Evolutionary conservation across 768 basidiomycete genomes (phyloP).

Genomic region (Phanerodontia chrysosporium): DNA sequence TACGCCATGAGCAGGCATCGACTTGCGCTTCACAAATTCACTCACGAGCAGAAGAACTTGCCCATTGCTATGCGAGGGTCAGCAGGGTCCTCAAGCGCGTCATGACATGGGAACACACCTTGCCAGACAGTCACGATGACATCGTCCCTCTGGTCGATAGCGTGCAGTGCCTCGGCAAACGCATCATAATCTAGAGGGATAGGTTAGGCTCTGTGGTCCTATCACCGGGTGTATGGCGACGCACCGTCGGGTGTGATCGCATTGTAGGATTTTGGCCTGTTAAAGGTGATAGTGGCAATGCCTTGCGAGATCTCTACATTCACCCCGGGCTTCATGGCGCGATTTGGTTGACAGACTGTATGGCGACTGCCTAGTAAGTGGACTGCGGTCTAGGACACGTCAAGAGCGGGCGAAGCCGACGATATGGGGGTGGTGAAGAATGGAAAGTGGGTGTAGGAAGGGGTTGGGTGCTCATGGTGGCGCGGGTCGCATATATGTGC

Average conservation of each 20-base stretch:
- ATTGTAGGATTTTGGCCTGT: constrained; percentile 56
- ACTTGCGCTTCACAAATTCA: background rate
- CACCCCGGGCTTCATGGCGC: constrained; percentile 4
- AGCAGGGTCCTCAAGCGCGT: background rate
- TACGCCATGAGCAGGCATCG: background rate
- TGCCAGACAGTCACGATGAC: constrained; percentile 67
- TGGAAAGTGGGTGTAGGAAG: background rate
- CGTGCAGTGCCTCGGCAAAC: constrained; percentile 53
- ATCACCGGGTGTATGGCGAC: constrained; percentile 1
- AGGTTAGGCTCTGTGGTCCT: background rate
- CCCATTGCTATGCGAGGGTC: constrained; percentile 44
- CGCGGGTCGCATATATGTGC: background rate
- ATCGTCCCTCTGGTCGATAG: constrained; percentile 55
- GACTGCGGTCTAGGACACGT: too few species aligned
- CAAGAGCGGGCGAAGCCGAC: too few species aligned
- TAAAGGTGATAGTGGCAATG: constrained; percentile 68
- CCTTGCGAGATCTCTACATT: constrained; percentile 44
- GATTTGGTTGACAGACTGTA: background rate
- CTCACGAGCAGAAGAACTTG: constrained; percentile 73
- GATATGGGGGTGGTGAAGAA: too few species aligned
- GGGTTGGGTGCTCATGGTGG: background rate
- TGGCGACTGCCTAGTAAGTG: too few species aligned
- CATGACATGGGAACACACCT: constrained; percentile 35
- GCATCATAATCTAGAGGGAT: constrained; percentile 51
- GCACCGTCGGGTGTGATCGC: constrained; percentile 51